phyloP scores from a whole-genome alignment of 1,139 yeast species.

The Yamadazyma sp. region DNA sequence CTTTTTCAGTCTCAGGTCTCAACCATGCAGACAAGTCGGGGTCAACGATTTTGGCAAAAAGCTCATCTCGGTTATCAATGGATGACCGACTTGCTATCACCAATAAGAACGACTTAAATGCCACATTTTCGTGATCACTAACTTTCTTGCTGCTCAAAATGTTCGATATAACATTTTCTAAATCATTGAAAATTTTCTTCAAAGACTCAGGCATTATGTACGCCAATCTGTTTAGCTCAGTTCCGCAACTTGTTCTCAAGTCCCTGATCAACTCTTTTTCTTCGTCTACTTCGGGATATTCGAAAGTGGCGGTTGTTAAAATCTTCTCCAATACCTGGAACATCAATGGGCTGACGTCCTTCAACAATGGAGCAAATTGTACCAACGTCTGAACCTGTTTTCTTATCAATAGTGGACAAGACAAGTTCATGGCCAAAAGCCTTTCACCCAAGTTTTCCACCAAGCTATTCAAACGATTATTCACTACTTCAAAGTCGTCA shows the following conservation, averaged over 20 bases:
- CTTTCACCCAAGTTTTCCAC: slow-evolving; percentile 79
- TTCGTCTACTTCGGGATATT: slow-evolving; percentile 73
- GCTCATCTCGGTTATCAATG: slow-evolving; percentile 63
- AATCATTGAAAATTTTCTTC: slow-evolving; percentile 74
- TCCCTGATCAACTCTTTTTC: slow-evolving; percentile 82
- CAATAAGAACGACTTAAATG: slow-evolving; percentile 85
- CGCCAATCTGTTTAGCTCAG: slow-evolving; percentile 90
- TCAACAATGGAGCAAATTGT: slow-evolving; percentile 92
- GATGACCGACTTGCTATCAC: slow-evolving; percentile 90
- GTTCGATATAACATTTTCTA: slow-evolving; percentile 76
- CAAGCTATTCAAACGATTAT: slow-evolving; percentile 56
- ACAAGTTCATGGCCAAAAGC: slow-evolving; percentile 68
- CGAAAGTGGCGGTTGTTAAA: slow-evolving; percentile 82
- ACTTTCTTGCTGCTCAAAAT: slow-evolving; percentile 70
- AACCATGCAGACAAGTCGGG: slow-evolving; percentile 94
- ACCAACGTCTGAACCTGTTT: slow-evolving; percentile 91
- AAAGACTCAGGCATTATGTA: slow-evolving; percentile 91
- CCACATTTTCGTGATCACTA: slow-evolving; percentile 88
- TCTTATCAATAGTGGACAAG: slow-evolving; percentile 78
- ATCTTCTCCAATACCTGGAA: slow-evolving; percentile 85
- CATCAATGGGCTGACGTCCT: slow-evolving; percentile 70
- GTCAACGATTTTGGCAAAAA: slow-evolving; percentile 85
- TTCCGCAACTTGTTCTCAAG: slow-evolving; percentile 88
- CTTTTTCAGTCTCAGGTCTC: slow-evolving; percentile 86
- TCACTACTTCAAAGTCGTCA: slow-evolving; percentile 59